phyloP scores from a whole-genome alignment of 495 filamentous ascomycete genomes.

The Coniosporium apollinis region DNA sequence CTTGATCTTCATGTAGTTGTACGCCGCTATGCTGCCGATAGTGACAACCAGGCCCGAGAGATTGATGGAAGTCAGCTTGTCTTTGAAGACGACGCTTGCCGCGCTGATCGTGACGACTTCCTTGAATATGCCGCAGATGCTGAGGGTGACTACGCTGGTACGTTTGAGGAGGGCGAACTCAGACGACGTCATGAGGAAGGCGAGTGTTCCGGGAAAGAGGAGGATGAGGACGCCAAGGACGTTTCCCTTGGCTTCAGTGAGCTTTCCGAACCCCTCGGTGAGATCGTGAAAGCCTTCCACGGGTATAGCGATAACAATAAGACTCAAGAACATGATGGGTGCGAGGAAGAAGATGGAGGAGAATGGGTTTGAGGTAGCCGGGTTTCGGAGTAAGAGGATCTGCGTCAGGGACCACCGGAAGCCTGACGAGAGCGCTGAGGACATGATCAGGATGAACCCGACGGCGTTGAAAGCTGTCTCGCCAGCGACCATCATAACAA shows the following conservation, averaged over 20 bases:
- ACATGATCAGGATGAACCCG: constrained; percentile 84
- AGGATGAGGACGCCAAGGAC: constrained; percentile 42
- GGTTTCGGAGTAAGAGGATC: constrained; percentile 84
- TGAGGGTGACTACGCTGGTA: constrained; percentile 88
- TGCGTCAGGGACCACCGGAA: constrained; percentile 97
- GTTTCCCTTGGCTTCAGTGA: constrained; percentile 50
- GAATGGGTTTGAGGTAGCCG: constrained; percentile 92
- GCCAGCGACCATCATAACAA: constrained; percentile 97
- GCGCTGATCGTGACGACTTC: constrained; percentile 93
- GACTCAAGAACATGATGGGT: constrained; percentile 82
- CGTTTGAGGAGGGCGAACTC: constrained; percentile 94
- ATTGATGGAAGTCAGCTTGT: constrained; percentile 79
- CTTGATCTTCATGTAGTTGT: constrained; percentile 86
- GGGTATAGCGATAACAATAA: constrained; percentile 65
- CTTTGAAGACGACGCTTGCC: constrained; percentile 76
- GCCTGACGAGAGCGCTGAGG: constrained; percentile 84
- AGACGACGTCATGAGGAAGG: constrained; percentile 90
- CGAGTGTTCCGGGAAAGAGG: constrained; percentile 78
- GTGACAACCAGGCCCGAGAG: constrained; percentile 76
- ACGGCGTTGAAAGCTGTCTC: constrained; percentile 81
- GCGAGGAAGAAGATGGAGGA: constrained; percentile 93
- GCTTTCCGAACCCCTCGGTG: constrained; percentile 37
- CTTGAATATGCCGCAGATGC: constrained; percentile 97
- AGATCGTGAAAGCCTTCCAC: constrained; percentile 66
- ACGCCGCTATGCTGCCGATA: constrained; percentile 66